Conservation (phyloP, 1,139 yeast genomes). For the Saccharomyces hybrid region DNA sequence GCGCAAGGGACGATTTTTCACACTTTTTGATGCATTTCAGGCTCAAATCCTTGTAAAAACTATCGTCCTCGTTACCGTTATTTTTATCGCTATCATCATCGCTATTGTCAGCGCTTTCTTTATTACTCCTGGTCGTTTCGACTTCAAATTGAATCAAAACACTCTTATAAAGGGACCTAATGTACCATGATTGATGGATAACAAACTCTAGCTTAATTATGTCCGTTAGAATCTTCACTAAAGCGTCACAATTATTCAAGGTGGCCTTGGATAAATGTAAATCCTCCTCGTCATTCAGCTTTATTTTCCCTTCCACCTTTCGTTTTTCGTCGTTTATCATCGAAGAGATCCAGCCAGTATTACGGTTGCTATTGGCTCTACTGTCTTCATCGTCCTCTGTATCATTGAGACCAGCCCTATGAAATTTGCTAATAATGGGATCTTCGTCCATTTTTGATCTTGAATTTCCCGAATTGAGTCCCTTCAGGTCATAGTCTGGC, state of each 20-base stretch:
- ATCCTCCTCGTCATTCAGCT: neutral
- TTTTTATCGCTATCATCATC: conserved; percentile 2
- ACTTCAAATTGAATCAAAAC: conserved; percentile 20
- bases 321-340: neutral
- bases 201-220: conserved; percentile 18
- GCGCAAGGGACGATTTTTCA: conserved; percentile 21
- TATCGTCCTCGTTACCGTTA: conserved; percentile 7
- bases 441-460: neutral
- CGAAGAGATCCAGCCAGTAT: neutral
- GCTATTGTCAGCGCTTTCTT: conserved; percentile 1
- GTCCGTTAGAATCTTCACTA: conserved; percentile 15
- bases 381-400: neutral
- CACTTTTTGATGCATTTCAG: conserved; percentile 22
- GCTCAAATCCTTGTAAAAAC: conserved; percentile 21
- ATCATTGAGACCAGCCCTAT: neutral
- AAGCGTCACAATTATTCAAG: conserved; percentile 1
- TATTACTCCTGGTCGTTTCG: conserved; percentile 4
- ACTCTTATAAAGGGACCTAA: conserved; percentile 17
- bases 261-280: neutral
- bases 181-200: conserved; percentile 21
- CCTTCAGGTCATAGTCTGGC: neutral
- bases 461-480: neutral
- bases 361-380: neutral
- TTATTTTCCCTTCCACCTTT: neutral
- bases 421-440: neutral